Evolutionary conservation across 192 early-diverging fungal genomes (phyloP), one percentile per base, ranked within the genome.

Genomic region (Thamnidium elegans): DNA sequence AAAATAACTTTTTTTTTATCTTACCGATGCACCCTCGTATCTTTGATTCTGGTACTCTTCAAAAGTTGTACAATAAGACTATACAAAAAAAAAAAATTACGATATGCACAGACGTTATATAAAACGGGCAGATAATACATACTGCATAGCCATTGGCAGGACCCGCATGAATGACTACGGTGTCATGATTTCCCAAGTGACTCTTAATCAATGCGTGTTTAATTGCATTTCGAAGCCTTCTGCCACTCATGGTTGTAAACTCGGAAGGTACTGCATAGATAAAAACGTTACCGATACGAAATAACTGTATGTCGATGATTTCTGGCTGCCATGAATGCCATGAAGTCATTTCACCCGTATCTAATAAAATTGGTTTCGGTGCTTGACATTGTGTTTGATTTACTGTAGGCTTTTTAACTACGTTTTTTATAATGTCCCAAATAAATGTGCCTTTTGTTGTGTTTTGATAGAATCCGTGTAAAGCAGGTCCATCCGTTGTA

Each of bases 241-340:
- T 30, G 7, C 86, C 86, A 42, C 73, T 67, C 86, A 88, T 88
- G 42, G 85, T 87, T 21, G 86, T 81, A 44, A 88, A 82, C 62
- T 88, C 86, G 36, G 66, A 59, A 47, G 85, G 86, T 14, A 76
- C 64, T 6, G 78, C 83, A 46, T 83, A 66, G 13, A 87, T 78
- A 53, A 78, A 81, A 2, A 76, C 45, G 48, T 77, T 58, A 32
- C 75, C 73, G 20, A 74, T 45, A 10, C 68, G 75, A 1, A 77
- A 53, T 21, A 87, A 9, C 59, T 86, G 84, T 7, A 84, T 15
- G n/a, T 83, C 82, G 4, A 87, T 39, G 6, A 77, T 58, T 7
- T 45, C 11, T 5, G 86, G 77, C 45, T 83, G 81, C 83, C 81
- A 87, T 11, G 62, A 21, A 59, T 79, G 78, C 0, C 81, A 80